Percentiles rank a stretch among this genome's conserved stretches.
phyloP scores from a whole-genome alignment of 306 rosid genomes.

The Trifolium fragiferum region DNA sequence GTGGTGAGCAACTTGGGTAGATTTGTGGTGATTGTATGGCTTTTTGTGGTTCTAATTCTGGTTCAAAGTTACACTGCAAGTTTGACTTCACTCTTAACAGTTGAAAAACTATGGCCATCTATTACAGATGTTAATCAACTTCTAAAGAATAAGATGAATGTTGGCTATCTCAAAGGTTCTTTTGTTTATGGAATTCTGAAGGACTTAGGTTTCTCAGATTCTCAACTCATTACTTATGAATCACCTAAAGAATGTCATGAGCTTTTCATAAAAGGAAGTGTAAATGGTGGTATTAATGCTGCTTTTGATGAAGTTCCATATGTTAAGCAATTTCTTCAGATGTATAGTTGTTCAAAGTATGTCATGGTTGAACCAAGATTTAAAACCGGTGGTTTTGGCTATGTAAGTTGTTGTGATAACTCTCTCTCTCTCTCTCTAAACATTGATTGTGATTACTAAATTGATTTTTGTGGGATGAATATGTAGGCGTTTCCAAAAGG shows the following conservation, averaged over 20 bases:
- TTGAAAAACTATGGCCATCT: slow-evolving; percentile 57
- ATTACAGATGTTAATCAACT: slow-evolving; percentile 50
- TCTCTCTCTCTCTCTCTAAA: neutral
- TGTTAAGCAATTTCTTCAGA: slow-evolving; percentile 48
- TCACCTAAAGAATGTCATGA: slow-evolving; percentile 45
- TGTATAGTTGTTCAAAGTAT: slow-evolving; percentile 54
- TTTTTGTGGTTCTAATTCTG: slow-evolving; percentile 62
- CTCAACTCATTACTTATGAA: slow-evolving; percentile 31
- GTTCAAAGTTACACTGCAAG: slow-evolving; percentile 77
- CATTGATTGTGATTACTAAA: neutral
- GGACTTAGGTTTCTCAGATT: slow-evolving; percentile 43
- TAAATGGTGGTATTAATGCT: slow-evolving; percentile 58
- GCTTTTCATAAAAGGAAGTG: slow-evolving; percentile 52
- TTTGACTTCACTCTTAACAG: slow-evolving; percentile 63
- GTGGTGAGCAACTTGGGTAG: slow-evolving; percentile 61
- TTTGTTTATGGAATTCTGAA: slow-evolving; percentile 47
- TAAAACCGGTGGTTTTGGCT: slow-evolving; percentile 65
- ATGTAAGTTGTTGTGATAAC: slow-evolving; percentile 52
- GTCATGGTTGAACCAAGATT: slow-evolving; percentile 55
- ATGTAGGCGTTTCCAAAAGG: neutral
- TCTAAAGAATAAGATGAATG: slow-evolving; percentile 40
- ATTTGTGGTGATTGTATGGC: slow-evolving; percentile 66
- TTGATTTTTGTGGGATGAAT: neutral
- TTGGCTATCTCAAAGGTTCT: slow-evolving; percentile 55
- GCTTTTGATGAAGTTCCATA: slow-evolving; percentile 66